These are phyloP conservation scores for Epicoccum sorghinum DNA, from an alignment of 2,329 filamentous ascomycete genomes.

Conservation along the genomic window DNA sequence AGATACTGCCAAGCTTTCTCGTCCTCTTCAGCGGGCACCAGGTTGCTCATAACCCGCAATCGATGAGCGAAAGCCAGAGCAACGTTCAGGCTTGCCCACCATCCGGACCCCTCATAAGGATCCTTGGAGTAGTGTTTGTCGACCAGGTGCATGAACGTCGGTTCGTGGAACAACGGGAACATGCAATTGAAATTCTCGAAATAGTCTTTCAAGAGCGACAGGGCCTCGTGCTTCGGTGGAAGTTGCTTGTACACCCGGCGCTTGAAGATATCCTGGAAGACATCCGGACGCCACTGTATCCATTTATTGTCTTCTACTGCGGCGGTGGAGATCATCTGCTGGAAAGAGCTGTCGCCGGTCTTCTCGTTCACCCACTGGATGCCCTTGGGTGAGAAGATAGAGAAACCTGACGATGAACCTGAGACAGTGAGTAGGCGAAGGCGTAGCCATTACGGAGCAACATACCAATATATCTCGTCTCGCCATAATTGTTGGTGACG, in stretches of 20 bases:
- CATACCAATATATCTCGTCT: conserved; percentile 93
- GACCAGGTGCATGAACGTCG: conserved; percentile 97
- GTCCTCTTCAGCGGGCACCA: conserved; percentile 89
- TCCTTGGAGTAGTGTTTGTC: conserved; percentile 92
- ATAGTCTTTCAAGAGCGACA: conserved; percentile 88
- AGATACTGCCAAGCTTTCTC: conserved; percentile 93
- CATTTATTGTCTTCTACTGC: conserved; percentile 93
- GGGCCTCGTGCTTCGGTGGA: conserved; percentile 83
- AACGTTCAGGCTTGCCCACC: conserved; percentile 98
- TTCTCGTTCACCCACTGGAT: conserved; percentile 99
- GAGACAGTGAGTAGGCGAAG: neutral
- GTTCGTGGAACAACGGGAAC: conserved; percentile 96
- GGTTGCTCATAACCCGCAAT: conserved; percentile 91
- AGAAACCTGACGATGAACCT: conserved; percentile 97
- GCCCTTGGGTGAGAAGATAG: conserved; percentile 97
- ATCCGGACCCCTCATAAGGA: conserved; percentile 92
- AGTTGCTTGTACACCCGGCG: conserved; percentile 82
- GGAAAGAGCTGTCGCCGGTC: conserved; percentile 93
- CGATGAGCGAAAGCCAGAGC: conserved; percentile 92
- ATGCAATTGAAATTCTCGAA: conserved; percentile 99
- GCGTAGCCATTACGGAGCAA: neutral
- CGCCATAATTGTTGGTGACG: conserved; percentile 91
- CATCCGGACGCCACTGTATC: conserved; percentile 97
- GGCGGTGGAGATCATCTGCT: conserved; percentile 88
- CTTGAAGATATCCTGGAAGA: conserved; percentile 90